A percentile compares a stretch with the other conserved stretches of the same genome.
phyloP scores from a whole-genome alignment of 768 basidiomycete genomes.

The Candolleomyces efflorescens region DNA sequence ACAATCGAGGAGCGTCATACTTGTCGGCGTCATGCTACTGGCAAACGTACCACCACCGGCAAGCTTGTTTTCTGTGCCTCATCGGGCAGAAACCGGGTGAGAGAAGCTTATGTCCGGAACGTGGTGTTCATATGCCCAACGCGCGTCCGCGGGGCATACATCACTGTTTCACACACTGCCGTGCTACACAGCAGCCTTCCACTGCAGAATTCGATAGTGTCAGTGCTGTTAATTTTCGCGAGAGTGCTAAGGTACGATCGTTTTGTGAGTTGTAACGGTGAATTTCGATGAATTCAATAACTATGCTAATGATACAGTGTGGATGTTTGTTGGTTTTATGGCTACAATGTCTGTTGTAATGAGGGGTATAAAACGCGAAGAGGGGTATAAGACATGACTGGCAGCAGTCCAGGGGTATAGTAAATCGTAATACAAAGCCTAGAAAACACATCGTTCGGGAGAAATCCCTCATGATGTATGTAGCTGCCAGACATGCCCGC shows the following conservation, averaged over 20 bases:
- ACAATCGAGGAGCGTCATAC: too few species aligned
- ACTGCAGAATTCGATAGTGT: neutral
- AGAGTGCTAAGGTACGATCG: neutral
- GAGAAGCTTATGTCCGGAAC: too few species aligned
- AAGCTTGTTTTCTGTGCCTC: too few species aligned
- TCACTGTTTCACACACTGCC: too few species aligned
- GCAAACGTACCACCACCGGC: too few species aligned
- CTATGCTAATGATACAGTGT: neutral
- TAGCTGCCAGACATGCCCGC: constrained; percentile 41
- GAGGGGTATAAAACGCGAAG: neutral
- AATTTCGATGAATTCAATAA: neutral
- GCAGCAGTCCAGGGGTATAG: neutral
- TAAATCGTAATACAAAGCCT: neutral
- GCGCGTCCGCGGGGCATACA: too few species aligned
- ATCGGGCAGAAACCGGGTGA: too few species aligned
- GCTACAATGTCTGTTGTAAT: neutral
- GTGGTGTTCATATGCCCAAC: too few species aligned
- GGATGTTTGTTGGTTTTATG: neutral
- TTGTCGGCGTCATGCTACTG: too few species aligned
- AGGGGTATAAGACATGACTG: neutral
- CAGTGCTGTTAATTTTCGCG: neutral
- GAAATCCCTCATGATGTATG: constrained; percentile 13
- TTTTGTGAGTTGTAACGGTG: neutral
- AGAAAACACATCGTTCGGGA: neutral
- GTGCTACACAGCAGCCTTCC: too few species aligned